Percentiles rank a stretch among this genome's conserved stretches.
These are phyloP conservation scores for Malus domestica DNA, from an alignment of 306 rosid species.

Conservation along the genomic window DNA sequence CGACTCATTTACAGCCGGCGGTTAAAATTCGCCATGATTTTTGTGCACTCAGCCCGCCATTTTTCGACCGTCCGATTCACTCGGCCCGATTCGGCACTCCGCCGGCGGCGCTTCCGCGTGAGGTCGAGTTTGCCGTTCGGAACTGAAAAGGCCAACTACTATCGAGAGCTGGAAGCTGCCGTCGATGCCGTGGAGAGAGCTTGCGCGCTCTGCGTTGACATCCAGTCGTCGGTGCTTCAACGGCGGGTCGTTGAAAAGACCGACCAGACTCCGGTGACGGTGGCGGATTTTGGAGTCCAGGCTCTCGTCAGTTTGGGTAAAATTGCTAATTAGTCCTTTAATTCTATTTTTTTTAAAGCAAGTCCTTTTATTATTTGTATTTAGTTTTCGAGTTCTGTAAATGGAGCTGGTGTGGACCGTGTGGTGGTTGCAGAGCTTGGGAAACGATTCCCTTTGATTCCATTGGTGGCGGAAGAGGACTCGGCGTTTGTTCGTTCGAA, in stretches of 20 bases:
- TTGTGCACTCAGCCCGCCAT: slow-evolving; percentile 30
- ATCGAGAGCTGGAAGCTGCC: slow-evolving; percentile 66
- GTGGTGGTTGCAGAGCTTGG: slow-evolving; percentile 49
- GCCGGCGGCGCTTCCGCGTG: slow-evolving; percentile 16
- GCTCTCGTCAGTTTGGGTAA: slow-evolving; percentile 96
- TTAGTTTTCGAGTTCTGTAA: not conserved
- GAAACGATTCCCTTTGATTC: slow-evolving; percentile 73
- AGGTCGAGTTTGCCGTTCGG: slow-evolving; percentile 58
- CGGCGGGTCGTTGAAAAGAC: slow-evolving; percentile 48
- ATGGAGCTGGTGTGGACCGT: not conserved
- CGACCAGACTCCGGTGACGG: slow-evolving; percentile 79
- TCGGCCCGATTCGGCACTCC: slow-evolving; percentile 1
- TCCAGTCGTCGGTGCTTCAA: slow-evolving; percentile 50
- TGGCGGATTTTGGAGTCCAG: slow-evolving; percentile 92
- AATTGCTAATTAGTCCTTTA: not conserved
- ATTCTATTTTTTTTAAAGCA: no score
- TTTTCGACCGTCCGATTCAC: slow-evolving; percentile 35
- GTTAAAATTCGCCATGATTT: slow-evolving; percentile 25
- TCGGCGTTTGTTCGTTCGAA: slow-evolving; percentile 57
- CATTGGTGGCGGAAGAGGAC: slow-evolving; percentile 95
- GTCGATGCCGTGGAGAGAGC: slow-evolving; percentile 62
- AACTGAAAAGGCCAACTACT: slow-evolving; percentile 40
- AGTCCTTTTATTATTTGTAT: not conserved
- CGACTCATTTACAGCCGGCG: not conserved
- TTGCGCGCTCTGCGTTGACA: slow-evolving; percentile 55